These are phyloP conservation scores for Eimeria praecox DNA, from an alignment of 169 alveolate genomes.

Conservation along the genomic window DNA sequence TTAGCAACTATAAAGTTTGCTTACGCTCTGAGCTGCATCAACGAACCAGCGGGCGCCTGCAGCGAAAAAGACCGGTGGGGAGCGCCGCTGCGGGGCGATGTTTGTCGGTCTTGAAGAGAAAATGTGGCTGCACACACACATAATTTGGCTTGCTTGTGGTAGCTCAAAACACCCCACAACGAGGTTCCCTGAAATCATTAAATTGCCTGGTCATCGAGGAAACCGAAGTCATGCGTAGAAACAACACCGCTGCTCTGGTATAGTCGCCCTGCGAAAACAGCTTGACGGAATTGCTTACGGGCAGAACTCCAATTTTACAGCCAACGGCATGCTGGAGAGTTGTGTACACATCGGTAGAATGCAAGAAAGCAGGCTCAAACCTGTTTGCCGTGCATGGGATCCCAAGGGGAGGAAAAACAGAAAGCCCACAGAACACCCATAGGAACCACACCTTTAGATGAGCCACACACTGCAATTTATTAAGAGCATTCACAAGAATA, in stretches of 20 bases:
- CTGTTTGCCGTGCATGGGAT: not conserved
- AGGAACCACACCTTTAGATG: not conserved
- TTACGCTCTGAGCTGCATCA: not conserved
- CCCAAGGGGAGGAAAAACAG: not conserved
- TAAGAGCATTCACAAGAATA: not conserved
- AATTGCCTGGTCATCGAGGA: not conserved
- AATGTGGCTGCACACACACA: conserved; percentile 49
- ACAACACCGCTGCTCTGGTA: not conserved
- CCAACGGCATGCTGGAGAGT: not conserved
- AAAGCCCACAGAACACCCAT: not conserved
- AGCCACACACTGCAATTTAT: not conserved
- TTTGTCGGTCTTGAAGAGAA: not conserved
- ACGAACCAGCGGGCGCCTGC: not conserved
- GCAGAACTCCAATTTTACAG: not conserved
- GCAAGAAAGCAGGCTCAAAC: conserved; percentile 8
- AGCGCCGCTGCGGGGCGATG: not conserved
- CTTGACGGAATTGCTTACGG: not conserved
- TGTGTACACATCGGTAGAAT: not conserved
- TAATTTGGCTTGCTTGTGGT: not conserved
- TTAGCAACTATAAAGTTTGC: not conserved
- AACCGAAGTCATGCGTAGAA: not conserved
- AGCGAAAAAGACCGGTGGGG: not conserved
- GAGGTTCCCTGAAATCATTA: not conserved
- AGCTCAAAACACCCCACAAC: not conserved
- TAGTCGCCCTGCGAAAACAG: not conserved